These are phyloP conservation scores for Aspergillus sclerotiicarbonarius DNA, from an alignment of 495 filamentous ascomycete genomes.

Conservation along the genomic window DNA sequence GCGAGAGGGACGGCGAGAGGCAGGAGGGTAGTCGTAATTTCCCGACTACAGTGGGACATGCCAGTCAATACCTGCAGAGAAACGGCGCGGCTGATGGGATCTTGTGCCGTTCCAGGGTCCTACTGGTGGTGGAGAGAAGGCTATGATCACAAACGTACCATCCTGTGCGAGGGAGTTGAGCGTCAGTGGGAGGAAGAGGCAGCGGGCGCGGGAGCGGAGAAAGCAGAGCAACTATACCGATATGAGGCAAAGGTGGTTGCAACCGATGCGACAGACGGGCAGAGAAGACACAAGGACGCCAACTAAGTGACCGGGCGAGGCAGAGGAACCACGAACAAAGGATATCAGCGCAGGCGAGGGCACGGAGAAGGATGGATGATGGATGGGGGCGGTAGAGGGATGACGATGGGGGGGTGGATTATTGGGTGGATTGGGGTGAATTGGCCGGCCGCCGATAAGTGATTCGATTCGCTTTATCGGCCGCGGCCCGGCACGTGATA, in stretches of 20 bases:
- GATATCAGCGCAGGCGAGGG: background rate
- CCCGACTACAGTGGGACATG: conserved; percentile 47
- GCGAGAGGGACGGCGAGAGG: conserved; percentile 41
- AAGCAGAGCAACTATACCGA: conserved; percentile 4
- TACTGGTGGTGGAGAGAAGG: background rate
- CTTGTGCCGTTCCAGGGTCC: background rate
- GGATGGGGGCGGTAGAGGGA: conserved; percentile 3
- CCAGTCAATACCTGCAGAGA: conserved; percentile 18
- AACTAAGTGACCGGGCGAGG: background rate
- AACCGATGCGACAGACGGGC: background rate
- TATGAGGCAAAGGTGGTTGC: background rate
- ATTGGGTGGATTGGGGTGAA: background rate
- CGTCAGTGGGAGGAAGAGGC: conserved; percentile 4
- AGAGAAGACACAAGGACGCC: background rate
- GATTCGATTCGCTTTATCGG: background rate
- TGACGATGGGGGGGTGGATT: conserved; percentile 1
- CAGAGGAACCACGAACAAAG: background rate
- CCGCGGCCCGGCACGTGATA: conserved; percentile 8
- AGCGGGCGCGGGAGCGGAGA: conserved; percentile 9
- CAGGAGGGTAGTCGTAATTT: conserved; percentile 56
- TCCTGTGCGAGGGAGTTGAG: conserved; percentile 8
- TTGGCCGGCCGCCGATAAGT: conserved; percentile 10
- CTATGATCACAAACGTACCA: conserved; percentile 18
- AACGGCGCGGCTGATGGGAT: background rate
- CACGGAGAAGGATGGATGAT: background rate